Evolutionary conservation across 2,329 filamentous ascomycete species (phyloP), one percentile per base, ranked within the genome.

Genomic region (Ophioceras dolichostomum): DNA sequence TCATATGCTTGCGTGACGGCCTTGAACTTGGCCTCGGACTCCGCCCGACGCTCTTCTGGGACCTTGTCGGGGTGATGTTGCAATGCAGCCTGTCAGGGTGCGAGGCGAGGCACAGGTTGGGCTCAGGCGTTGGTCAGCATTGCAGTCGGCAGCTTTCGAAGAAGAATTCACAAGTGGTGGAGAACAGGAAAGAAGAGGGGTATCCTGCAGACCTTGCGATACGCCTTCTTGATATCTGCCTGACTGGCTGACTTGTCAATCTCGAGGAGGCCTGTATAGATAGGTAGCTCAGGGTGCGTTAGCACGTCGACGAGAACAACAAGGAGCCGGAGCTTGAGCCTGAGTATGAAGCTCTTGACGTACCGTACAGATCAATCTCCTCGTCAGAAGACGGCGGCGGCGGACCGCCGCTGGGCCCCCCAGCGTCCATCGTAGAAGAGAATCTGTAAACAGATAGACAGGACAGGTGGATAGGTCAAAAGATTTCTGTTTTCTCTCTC

Each of bases 51-150:
- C 20, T 83, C 77, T 60, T 89, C 85, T 49, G 87, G 70, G 40
- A 94, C 91, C 65, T 98, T 98, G 65, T 98, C 91, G 33, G 91
- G 91, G 55, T 98, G 91, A 54, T 87, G 83, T 56, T 78, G 75
- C 38, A 95, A 72, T 10, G 89, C 87, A 45, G 86, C 80, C 86
- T 93, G 28, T 30, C 30, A n/a, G n/a, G n/a, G n/a, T n/a, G n/a
- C n/a, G n/a, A n/a, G n/a, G n/a, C n/a, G n/a, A n/a, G n/a, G n/a
- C n/a, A n/a, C n/a, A n/a, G n/a, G n/a, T n/a, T n/a, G n/a, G n/a
- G n/a, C n/a, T n/a, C n/a, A n/a, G n/a, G n/a, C n/a, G n/a, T n/a
- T n/a, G n/a, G n/a, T n/a, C n/a, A n/a, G n/a, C n/a, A n/a, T n/a
- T n/a, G n/a, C n/a, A n/a, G n/a, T n/a, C n/a, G n/a, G n/a, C n/a